Evolutionary conservation across 345 rosid genomes (phyloP).

Genomic region (Limnanthes douglasii): DNA sequence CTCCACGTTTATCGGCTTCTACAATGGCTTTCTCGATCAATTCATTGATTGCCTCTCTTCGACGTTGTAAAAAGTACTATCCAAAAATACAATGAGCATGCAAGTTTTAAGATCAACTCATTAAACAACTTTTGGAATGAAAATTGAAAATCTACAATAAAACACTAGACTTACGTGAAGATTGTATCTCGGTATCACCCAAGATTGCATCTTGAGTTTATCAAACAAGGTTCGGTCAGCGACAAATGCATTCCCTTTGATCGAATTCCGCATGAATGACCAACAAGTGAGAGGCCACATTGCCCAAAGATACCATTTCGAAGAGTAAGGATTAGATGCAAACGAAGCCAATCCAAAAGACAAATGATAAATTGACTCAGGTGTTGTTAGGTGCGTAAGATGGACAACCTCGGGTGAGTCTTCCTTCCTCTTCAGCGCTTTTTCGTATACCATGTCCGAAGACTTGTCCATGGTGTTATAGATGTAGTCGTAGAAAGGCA

Average conservation of each 20-base stretch:
- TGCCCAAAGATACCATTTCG: constrained; percentile 10
- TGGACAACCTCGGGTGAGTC: constrained; percentile 22
- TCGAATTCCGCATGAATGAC: constrained; percentile 10
- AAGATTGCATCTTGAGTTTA: constrained; percentile 6
- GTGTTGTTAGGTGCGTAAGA: constrained; percentile 26
- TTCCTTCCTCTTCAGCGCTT: constrained; percentile 8
- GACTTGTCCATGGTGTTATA: constrained; percentile 22
- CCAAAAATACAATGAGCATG: not conserved
- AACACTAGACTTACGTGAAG: constrained; percentile 34
- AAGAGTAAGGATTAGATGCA: constrained; percentile 18
- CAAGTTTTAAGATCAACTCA: not conserved
- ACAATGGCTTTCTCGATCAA: constrained; percentile 45
- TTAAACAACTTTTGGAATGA: not conserved
- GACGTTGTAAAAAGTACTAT: constrained; percentile 27
- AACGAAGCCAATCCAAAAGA: constrained; percentile 26
- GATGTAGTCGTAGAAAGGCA: constrained; percentile 35
- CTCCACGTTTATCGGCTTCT: constrained; percentile 40
- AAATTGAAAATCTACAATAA: not conserved
- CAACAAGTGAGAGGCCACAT: constrained; percentile 25
- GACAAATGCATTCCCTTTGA: constrained; percentile 11
- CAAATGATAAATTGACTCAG: constrained; percentile 26
- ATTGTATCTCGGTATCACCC: constrained; percentile 8
- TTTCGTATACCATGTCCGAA: constrained; percentile 10
- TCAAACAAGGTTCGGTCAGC: constrained; percentile 8
- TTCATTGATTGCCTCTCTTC: constrained; percentile 23